Conservation (phyloP, 768 basidiomycete species). For the Strobilomyces dryophilus region DNA sequence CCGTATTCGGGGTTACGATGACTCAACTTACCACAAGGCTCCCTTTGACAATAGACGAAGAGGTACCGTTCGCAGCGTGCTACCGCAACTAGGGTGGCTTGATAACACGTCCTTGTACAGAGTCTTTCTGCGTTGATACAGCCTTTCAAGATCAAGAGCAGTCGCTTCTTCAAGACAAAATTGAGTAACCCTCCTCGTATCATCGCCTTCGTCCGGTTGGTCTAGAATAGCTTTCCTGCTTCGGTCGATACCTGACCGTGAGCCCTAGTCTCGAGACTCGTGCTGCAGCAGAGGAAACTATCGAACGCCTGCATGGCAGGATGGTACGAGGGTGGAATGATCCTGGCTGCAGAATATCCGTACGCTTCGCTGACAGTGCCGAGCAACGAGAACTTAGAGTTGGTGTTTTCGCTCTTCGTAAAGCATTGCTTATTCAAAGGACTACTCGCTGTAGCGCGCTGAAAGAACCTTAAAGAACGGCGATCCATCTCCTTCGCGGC, state of each 20-base stretch:
- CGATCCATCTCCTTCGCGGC: slow-evolving; percentile 56
- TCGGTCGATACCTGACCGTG: background rate
- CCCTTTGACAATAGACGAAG: slow-evolving; percentile 65
- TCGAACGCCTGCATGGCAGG: slow-evolving; percentile 73
- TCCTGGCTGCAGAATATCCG: slow-evolving; percentile 69
- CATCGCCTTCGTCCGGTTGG: slow-evolving; percentile 77
- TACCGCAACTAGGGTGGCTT: background rate
- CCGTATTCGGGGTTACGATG: background rate
- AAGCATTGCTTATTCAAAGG: background rate
- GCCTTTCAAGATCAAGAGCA: slow-evolving; percentile 70
- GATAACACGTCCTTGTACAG: slow-evolving; percentile 26
- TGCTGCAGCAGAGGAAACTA: slow-evolving; percentile 67
- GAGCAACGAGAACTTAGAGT: slow-evolving; percentile 78
- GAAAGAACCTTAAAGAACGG: slow-evolving; percentile 60
- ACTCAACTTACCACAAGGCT: slow-evolving; percentile 37
- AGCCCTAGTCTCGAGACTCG: slow-evolving; percentile 62
- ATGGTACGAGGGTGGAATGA: slow-evolving; percentile 81
- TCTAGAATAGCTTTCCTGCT: background rate
- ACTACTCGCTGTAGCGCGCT: slow-evolving; percentile 40
- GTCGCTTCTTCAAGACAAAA: slow-evolving; percentile 76
- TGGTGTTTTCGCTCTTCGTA: slow-evolving; percentile 23
- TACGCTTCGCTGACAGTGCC: slow-evolving; percentile 73
- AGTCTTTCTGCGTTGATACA: slow-evolving; percentile 62
- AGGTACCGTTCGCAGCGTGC: slow-evolving; percentile 32
- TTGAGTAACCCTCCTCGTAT: slow-evolving; percentile 73